Evolutionary conservation across 192 early-diverging fungal species (phyloP).

Genomic region (Podila horticola): DNA sequence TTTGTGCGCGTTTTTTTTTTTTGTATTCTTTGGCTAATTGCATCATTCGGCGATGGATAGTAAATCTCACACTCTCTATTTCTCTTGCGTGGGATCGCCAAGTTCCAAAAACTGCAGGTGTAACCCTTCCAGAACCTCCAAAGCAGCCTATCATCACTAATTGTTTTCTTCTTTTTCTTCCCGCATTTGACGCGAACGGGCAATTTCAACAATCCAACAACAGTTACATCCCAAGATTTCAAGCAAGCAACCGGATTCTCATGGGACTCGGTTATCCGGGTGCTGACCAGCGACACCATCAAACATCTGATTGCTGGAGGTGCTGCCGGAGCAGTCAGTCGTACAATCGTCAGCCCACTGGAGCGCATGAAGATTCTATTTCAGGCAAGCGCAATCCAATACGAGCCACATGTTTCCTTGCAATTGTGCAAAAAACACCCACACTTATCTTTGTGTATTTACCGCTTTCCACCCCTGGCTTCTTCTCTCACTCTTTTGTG

Average conservation of each 20-base stretch:
- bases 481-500: background rate
- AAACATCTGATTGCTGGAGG: constrained; percentile 84
- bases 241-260: background rate
- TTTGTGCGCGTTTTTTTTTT: constrained; percentile 2
- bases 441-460: too few species aligned
- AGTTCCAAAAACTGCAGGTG: too few species aligned
- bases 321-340: constrained; percentile 79
- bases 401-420: background rate
- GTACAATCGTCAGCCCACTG: constrained; percentile 82
- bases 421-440: background rate
- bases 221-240: background rate
- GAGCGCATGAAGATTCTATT: constrained; percentile 90
- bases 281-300: constrained; percentile 64
- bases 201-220: too few species aligned
- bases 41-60: background rate
- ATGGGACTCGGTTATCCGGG: constrained; percentile 6
- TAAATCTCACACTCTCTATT: too few species aligned
- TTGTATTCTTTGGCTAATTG: background rate
- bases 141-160: background rate
- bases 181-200: too few species aligned
- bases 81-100: too few species aligned
- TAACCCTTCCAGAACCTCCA: too few species aligned
- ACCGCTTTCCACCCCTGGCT: too few species aligned
- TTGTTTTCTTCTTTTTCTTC: background rate
- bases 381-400: constrained; percentile 61